Percentiles rank a stretch among this genome's conserved stretches.
Conservation (phyloP, 169 alveolate genomes). For the Eimeria maxima region DNA sequence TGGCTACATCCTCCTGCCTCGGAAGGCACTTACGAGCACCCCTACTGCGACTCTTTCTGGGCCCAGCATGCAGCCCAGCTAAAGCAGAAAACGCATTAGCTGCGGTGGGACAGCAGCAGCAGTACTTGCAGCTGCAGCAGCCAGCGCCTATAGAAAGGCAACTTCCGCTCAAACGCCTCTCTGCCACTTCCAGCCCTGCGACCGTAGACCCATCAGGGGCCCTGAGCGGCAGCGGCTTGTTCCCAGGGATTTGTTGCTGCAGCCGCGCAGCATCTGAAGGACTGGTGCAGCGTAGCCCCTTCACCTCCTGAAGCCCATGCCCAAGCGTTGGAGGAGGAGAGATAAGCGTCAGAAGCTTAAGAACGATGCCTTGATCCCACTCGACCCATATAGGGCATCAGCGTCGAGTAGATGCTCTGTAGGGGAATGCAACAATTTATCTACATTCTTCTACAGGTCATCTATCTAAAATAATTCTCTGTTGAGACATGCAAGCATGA, state of each 20-base stretch:
- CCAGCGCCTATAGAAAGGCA: background rate
- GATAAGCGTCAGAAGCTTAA: background rate
- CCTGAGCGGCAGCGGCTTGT: background rate
- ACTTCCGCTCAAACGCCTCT: too few relatives aligned
- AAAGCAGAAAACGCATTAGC: background rate
- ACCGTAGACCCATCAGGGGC: background rate
- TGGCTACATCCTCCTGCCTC: conserved; percentile 73
- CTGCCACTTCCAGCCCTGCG: background rate
- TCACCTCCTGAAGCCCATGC: background rate
- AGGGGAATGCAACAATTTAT: background rate
- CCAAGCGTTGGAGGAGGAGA: background rate
- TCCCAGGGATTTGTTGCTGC: background rate
- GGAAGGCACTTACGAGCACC: conserved; percentile 29
- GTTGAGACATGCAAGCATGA: background rate
- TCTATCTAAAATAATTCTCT: too few relatives aligned
- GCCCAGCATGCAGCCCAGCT: conserved; percentile 45
- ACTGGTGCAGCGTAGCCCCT: background rate
- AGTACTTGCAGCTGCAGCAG: background rate
- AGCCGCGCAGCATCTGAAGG: background rate
- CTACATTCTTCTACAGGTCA: background rate
- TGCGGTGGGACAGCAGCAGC: background rate
- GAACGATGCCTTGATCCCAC: background rate
- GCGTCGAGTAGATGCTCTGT: background rate
- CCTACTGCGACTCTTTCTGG: conserved; percentile 42
- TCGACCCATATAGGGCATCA: background rate